Evolutionary conservation across 2,329 filamentous ascomycete species (phyloP).

Genomic region (Orbilia javanica): DNA sequence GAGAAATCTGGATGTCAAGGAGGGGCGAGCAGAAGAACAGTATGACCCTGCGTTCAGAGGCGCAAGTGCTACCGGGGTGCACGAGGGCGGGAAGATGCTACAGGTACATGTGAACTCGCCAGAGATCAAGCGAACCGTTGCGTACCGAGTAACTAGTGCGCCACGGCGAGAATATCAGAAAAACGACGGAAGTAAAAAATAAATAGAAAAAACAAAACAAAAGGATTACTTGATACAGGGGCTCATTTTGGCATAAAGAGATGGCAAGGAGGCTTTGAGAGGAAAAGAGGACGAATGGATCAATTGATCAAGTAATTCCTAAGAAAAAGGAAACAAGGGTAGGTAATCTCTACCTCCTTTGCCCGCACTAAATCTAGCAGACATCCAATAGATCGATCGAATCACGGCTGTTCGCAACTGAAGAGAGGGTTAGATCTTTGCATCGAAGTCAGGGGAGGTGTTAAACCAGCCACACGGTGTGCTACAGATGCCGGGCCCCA

Average conservation of each 20-base stretch:
- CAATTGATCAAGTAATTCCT: neutral
- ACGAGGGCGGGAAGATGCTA: conserved; percentile 5
- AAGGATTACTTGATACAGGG: conserved; percentile 11
- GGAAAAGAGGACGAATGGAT: neutral
- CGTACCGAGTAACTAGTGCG: conserved; percentile 8
- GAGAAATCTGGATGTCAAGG: neutral
- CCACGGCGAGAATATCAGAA: neutral
- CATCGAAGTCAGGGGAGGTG: conserved; percentile 21
- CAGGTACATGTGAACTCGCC: conserved; percentile 9
- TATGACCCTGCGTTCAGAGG: neutral
- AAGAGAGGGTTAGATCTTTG: conserved; percentile 1
- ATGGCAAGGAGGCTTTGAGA: neutral
- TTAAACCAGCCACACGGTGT: conserved; percentile 26
- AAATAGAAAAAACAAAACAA: neutral
- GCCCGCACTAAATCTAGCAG: neutral
- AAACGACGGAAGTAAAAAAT: neutral
- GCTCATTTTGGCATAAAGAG: neutral
- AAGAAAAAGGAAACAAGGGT: neutral
- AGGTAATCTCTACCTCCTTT: conserved; percentile 4
- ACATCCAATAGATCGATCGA: conserved; percentile 10
- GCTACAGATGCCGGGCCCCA: neutral
- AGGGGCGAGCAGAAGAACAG: neutral
- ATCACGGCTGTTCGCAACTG: conserved; percentile 21
- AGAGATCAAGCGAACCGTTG: conserved; percentile 8
- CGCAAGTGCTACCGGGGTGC: conserved; percentile 11